Percentiles rank a stretch among this genome's conserved stretches.
These are phyloP conservation scores for Alternaria arborescens DNA, from an alignment of 2,329 filamentous ascomycete genomes.

Conservation along the genomic window DNA sequence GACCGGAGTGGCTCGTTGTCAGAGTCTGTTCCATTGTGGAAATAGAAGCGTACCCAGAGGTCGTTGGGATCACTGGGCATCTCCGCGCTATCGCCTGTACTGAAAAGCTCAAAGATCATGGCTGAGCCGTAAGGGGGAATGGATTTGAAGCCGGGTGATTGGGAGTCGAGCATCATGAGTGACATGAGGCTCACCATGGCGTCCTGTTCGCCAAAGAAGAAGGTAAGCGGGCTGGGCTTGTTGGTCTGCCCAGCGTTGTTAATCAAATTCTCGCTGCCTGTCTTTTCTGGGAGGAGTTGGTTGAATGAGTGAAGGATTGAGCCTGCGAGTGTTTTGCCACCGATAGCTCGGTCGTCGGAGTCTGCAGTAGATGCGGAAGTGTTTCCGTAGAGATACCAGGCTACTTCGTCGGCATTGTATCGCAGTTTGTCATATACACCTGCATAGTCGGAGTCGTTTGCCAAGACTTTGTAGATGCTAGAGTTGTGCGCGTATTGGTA, in stretches of 20 bases:
- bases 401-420: conserved; percentile 59
- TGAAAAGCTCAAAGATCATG: conserved; percentile 57
- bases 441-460: conserved; percentile 35
- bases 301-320: conserved; percentile 38
- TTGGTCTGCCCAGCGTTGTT: conserved; percentile 28
- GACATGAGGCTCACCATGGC: conserved; percentile 45
- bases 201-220: conserved; percentile 50
- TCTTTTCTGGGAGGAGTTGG: conserved; percentile 19
- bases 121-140: conserved; percentile 43
- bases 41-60: conserved; percentile 64
- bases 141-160: conserved; percentile 31
- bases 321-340: conserved; percentile 43
- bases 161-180: conserved; percentile 34
- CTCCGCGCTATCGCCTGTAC: conserved; percentile 45
- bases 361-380: conserved; percentile 39
- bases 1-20: conserved; percentile 42
- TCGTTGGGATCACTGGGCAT: conserved; percentile 54
- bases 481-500: conserved; percentile 64
- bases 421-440: conserved; percentile 42
- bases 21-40: conserved; percentile 65
- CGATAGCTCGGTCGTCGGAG: conserved; percentile 35
- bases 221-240: conserved; percentile 53
- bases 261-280: conserved; percentile 9
- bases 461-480: conserved; percentile 48
- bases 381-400: conserved; percentile 56